phyloP scores from a whole-genome alignment of 2,329 filamentous ascomycete genomes.

The Ascosphaera aggregata region DNA sequence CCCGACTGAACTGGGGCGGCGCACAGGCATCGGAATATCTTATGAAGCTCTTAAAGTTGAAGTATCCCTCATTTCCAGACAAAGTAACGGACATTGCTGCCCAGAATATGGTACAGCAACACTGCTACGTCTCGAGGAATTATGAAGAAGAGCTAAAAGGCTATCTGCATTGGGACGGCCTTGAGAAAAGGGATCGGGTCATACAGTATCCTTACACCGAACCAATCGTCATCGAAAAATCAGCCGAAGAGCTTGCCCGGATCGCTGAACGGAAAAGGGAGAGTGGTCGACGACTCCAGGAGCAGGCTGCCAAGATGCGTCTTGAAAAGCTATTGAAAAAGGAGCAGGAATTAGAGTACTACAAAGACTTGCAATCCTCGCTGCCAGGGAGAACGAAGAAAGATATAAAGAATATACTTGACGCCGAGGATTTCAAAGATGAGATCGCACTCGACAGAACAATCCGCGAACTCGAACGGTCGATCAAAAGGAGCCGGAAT shows the following conservation, averaged over 20 bases:
- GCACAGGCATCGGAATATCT: constrained; percentile 79
- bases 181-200: constrained; percentile 73
- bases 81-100: constrained; percentile 73
- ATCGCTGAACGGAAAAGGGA: constrained; percentile 92
- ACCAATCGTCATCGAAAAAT: constrained; percentile 75
- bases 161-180: constrained; percentile 74
- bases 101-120: constrained; percentile 65
- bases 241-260: constrained; percentile 71
- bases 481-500: constrained; percentile 70
- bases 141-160: constrained; percentile 55
- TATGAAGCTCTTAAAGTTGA: constrained; percentile 66
- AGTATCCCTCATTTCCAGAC: constrained; percentile 73
- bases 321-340: constrained; percentile 88
- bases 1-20: constrained; percentile 84
- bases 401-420: constrained; percentile 63
- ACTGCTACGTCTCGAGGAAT: constrained; percentile 70
- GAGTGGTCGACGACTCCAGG: constrained; percentile 70
- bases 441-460: constrained; percentile 65
- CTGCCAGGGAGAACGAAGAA: constrained; percentile 68
- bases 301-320: constrained; percentile 93
- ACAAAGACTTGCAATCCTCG: constrained; percentile 54
- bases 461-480: constrained; percentile 74
- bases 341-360: constrained; percentile 87
- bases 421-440: constrained; percentile 79
- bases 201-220: constrained; percentile 90